These are phyloP conservation scores for Penicillium egyptiacum DNA, from an alignment of 495 filamentous ascomycete species.

Conservation along the genomic window DNA sequence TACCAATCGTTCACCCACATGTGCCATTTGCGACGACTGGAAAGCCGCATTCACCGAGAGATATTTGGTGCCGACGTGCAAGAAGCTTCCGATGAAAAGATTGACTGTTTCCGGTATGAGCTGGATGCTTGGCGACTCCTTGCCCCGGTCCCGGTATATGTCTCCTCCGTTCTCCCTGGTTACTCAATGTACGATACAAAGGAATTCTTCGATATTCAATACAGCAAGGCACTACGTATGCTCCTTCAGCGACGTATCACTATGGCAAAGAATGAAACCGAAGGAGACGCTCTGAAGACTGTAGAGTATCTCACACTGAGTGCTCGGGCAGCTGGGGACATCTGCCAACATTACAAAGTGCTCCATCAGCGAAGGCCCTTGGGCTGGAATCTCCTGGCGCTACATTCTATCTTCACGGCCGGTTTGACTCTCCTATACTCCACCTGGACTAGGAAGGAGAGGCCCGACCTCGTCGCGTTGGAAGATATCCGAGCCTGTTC, in stretches of 20 bases:
- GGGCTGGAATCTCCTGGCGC: not conserved
- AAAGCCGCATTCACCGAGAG: too few species aligned
- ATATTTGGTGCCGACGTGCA: too few species aligned
- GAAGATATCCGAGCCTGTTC: not conserved
- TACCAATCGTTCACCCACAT: too few species aligned
- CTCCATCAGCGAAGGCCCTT: not conserved
- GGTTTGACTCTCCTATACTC: not conserved
- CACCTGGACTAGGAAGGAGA: not conserved
- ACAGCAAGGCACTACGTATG: too few species aligned
- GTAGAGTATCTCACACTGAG: not conserved
- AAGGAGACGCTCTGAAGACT: not conserved
- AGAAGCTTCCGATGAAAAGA: too few species aligned
- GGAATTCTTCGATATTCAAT: too few species aligned
- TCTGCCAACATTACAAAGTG: conserved; percentile 1
- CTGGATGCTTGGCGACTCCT: too few species aligned
- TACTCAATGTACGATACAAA: not conserved
- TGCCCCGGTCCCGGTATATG: too few species aligned
- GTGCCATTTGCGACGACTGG: too few species aligned
- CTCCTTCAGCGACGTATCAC: not conserved
- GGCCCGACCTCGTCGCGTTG: not conserved
- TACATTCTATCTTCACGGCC: not conserved
- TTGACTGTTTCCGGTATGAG: too few species aligned
- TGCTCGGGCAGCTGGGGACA: not conserved
- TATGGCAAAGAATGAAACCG: not conserved
- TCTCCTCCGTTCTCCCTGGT: not conserved